A percentile compares a stretch with the other conserved stretches of the same genome.
These are phyloP conservation scores for Viola pubescens DNA, from an alignment of 441 rosid genomes.

Conservation along the genomic window DNA sequence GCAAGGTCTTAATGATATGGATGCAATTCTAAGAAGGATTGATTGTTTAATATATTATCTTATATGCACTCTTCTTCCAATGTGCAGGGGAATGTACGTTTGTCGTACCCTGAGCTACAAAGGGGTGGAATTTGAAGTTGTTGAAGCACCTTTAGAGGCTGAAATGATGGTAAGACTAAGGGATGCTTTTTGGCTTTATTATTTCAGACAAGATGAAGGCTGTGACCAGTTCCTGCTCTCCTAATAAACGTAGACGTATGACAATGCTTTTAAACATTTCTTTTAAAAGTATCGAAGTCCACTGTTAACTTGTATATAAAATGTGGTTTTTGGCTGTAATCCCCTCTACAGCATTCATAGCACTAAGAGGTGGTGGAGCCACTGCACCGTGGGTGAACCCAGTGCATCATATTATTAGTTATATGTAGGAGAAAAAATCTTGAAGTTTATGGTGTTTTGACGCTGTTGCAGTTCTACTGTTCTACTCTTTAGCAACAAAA, in stretches of 20 bases:
- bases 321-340: too few species aligned
- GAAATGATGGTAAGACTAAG: constrained; percentile 70
- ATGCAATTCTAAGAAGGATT: constrained; percentile 7
- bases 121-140: constrained; percentile 88
- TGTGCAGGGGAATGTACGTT: constrained; percentile 92
- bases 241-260: neutral
- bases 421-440: too few species aligned
- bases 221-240: neutral
- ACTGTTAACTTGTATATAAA: too few species aligned
- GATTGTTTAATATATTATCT: constrained; percentile 14
- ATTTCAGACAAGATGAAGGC: constrained; percentile 9
- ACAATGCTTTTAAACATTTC: too few species aligned
- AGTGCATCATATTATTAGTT: too few species aligned
- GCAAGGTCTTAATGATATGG: constrained; percentile 57
- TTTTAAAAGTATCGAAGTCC: too few species aligned
- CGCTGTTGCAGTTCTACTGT: too few species aligned
- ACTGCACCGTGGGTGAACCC: too few species aligned
- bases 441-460: too few species aligned
- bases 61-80: constrained; percentile 17
- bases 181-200: constrained; percentile 6
- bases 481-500: too few species aligned
- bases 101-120: constrained; percentile 98
- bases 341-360: too few species aligned
- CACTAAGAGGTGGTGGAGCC: too few species aligned
- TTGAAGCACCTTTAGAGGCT: constrained; percentile 88